A percentile compares a stretch with the other conserved stretches of the same genome.
phyloP scores from a whole-genome alignment of 768 basidiomycete genomes.

The Calocybe gangraenosa region DNA sequence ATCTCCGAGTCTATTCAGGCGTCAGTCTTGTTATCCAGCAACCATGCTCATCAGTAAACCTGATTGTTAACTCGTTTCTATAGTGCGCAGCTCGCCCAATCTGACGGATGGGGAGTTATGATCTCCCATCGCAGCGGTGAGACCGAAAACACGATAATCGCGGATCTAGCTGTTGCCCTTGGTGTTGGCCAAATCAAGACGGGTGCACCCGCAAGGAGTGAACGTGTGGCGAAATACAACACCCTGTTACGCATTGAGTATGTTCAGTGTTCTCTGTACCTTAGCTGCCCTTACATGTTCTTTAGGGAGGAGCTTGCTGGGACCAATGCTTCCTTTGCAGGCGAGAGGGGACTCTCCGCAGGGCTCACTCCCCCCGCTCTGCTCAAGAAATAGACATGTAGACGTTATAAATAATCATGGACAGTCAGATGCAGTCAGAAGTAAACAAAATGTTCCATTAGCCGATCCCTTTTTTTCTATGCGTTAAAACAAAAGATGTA shows the following conservation, averaged over 20 bases:
- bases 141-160: constrained; percentile 96
- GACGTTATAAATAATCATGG: no score
- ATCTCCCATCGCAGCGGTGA: constrained; percentile 98
- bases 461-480: no score
- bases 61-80: not conserved
- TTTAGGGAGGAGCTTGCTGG: constrained; percentile 71
- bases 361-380: constrained; percentile 72
- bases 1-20: constrained; percentile 99
- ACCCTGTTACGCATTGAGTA: constrained; percentile 86
- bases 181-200: constrained; percentile 97
- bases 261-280: constrained; percentile 27
- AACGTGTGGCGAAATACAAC: constrained; percentile 97
- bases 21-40: no score
- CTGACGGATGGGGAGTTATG: constrained; percentile 99
- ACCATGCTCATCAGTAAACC: not conserved
- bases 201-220: constrained; percentile 92
- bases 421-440: no score
- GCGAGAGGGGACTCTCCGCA: constrained; percentile 73
- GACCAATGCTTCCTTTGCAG: constrained; percentile 67
- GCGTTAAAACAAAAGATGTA: no score
- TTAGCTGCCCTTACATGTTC: not conserved
- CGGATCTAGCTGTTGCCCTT: constrained; percentile 92
- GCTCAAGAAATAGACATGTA: constrained; percentile 50
- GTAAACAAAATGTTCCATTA: no score
- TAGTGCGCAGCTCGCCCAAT: constrained; percentile 93